Evolutionary conservation across 768 basidiomycete genomes (phyloP), one percentile per base, ranked within the genome.

Genomic region (Baorangia bicolor): DNA sequence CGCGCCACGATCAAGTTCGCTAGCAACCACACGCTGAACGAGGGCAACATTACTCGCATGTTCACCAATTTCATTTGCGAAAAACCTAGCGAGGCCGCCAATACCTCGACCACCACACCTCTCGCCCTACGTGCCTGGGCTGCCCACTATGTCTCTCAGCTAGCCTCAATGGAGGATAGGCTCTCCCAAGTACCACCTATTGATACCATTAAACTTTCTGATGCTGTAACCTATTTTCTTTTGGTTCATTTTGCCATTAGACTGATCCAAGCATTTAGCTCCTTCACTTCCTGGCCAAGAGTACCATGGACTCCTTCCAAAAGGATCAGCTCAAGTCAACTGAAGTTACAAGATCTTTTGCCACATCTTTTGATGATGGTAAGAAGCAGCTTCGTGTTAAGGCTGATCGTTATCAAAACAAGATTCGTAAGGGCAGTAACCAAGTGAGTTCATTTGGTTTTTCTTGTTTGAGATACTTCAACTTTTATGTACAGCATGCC

Each of bases 371-470:
- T 14, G 55, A 64, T 20, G 37, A 14, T 2, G 9, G 27, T 8
- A 60, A 66, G 37, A 61, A 58, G n/a, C 44, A 52, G 5, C 62
- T 70, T 37, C 27, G 21, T 9, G 62, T 60, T 5, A 45, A 53
- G 18, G 51, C 70, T 9, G 64, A 67, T 27, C 64, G 74, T 0
- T 77, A 62, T 42, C 69, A 73, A 31, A 64, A 61, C 27, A 68
- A 59, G 39, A 55, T 77, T 7, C 70, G 61, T 3, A 49, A 73
- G 28, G 72, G 76, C 9, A 25, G 33, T 1, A 60, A 69, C n/a
- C 75, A 78, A 70, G 83, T 79, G 57, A 53, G 71, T 63, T 23
- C 18, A 34, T 43, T 5, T 4, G 21, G 38, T 21, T 20, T 2
- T 30, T 20, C 3, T 43, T 30, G 25, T 8, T 41, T 31, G 5